Conservation (phyloP, 2,329 filamentous ascomycete genomes). For the Botryosphaeria agaves region DNA sequence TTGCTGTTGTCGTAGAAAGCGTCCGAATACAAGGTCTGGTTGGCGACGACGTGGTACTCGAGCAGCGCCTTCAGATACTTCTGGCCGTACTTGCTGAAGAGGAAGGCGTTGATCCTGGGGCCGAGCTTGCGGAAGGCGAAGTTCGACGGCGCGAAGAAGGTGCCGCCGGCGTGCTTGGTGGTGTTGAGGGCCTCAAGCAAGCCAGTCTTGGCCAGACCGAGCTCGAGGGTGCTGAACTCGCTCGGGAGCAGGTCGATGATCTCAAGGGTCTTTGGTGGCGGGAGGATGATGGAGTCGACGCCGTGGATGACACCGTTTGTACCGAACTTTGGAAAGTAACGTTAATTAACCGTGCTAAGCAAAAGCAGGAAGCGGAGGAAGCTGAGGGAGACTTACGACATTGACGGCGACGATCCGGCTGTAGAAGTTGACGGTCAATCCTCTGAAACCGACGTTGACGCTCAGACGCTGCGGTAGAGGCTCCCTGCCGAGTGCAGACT, state of each 20-base stretch:
- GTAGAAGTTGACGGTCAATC: conserved; percentile 62
- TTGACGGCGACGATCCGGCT: conserved; percentile 52
- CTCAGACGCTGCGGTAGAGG: conserved; percentile 51
- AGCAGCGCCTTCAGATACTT: conserved; percentile 65
- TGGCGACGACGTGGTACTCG: conserved; percentile 59
- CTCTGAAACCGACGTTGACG: conserved; percentile 43
- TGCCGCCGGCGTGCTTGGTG: conserved; percentile 43
- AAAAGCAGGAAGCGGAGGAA: not conserved
- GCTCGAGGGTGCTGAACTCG: conserved; percentile 62
- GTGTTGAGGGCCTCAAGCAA: conserved; percentile 42
- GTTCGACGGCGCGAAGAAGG: conserved; percentile 70
- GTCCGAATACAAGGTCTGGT: conserved; percentile 69
- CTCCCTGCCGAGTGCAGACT: conserved; percentile 41
- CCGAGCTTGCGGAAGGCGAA: conserved; percentile 63
- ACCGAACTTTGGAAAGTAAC: conserved; percentile 44
- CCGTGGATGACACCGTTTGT: conserved; percentile 72
- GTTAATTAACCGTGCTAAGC: too few species aligned
- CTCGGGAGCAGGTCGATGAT: conserved; percentile 49
- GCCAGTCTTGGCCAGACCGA: conserved; percentile 59
- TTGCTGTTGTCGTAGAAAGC: conserved; percentile 41
- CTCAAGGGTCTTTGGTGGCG: conserved; percentile 47
- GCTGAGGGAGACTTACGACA: conserved; percentile 34
- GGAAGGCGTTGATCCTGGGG: conserved; percentile 57
- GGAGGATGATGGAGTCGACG: conserved; percentile 57
- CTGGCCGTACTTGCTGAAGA: conserved; percentile 60